phyloP scores from a whole-genome alignment of 208 protist species.

The Acanthamoeba castellanii region DNA sequence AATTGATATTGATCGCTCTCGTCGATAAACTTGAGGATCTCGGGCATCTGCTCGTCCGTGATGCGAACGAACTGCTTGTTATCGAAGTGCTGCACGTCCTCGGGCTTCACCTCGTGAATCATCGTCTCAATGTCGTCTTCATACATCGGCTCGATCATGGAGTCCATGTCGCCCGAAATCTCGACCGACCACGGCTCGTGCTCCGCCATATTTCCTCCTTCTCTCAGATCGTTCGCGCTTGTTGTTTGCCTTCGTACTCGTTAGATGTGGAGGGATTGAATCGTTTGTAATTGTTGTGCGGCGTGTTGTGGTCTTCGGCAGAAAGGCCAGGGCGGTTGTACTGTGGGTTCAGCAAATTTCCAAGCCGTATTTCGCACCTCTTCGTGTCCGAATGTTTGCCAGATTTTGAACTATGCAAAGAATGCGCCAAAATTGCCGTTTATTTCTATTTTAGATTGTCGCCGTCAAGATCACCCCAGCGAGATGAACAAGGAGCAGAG shows the following conservation, averaged over 20 bases:
- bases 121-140: constrained; percentile 44
- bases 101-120: constrained; percentile 14
- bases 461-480: background rate
- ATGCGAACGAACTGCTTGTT: constrained; percentile 60
- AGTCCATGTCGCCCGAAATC: background rate
- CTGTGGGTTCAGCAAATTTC: constrained; percentile 29
- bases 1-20: constrained; percentile 59
- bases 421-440: background rate
- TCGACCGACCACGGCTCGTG: background rate
- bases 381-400: background rate
- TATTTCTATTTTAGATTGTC: background rate
- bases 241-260: background rate
- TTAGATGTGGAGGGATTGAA: too few relatives aligned
- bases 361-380: background rate
- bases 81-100: constrained; percentile 32
- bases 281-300: too few relatives aligned
- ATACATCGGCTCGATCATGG: constrained; percentile 66
- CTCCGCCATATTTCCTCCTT: background rate
- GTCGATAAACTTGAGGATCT: constrained; percentile 62
- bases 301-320: background rate
- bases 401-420: background rate
- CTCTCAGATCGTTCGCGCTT: too few relatives aligned
- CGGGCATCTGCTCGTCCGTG: constrained; percentile 49
- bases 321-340: background rate
- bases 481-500: background rate